Evolutionary conservation across 2,329 filamentous ascomycete species (phyloP), one percentile per base, ranked within the genome.

Genomic region (Pseudogymnoascus sp.): DNA sequence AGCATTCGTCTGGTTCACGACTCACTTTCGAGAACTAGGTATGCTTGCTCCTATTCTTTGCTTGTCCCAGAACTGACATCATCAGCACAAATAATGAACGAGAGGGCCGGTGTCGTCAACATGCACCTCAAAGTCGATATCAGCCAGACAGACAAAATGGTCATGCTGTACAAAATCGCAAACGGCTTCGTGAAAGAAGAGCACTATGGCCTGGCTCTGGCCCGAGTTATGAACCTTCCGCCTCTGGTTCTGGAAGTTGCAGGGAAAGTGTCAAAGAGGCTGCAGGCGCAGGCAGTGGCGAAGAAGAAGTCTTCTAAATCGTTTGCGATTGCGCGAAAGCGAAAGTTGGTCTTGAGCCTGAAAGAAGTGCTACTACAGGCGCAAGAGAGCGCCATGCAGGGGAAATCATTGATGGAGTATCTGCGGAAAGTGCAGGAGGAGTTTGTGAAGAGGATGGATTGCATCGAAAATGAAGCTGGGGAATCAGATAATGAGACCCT

Each of bases 1-100:
- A 64, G 87, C 92, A 0, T 80, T 90, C 0, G 85, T 97, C 0
- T 97, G 91, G 87, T 99, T 99, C 74, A 91, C 88, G 1, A 97
- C 94, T 0, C 95, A 99, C 71, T 99, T 97, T 71, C 80, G 84
- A 36, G 90, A 97, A 64, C 79, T 99, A 2, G 74, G 80, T 82
- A 72, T 65, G 76, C 58, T 13, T 21, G 35, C 9, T 6, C 60
- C 13, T 13, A 21, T 35, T 27, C 25, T 5, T 12, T 21, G 12
- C 5, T 12, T 13, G 12, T 8, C 27, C 5, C 21, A 6, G 9
- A n/a, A 12, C 39, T 40, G 29, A 60, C 67, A 42, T 67, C 31
- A 27, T 9, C 12, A 80, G 87, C 92, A 0, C 82, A 81, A 2
- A 89, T 93, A 36, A 79, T 97, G 64, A 79, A 82, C 1, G 86